Evolutionary conservation across 306 rosid genomes (phyloP).

Genomic region (Cicer pinnatifidum): DNA sequence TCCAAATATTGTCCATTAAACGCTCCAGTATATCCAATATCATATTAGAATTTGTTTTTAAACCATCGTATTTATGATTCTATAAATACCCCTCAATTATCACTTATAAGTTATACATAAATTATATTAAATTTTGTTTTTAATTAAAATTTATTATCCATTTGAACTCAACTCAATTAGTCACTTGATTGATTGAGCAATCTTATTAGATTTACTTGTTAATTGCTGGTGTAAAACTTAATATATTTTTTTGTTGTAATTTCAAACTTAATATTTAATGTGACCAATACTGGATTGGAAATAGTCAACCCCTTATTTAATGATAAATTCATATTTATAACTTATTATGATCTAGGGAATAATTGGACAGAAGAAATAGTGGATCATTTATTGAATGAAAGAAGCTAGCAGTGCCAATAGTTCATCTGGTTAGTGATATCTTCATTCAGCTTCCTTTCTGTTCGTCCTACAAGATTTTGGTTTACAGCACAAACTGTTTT

Average conservation of each 20-base stretch:
- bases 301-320: background rate
- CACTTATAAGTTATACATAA: no score
- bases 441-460: conserved; percentile 37
- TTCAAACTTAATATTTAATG: conserved; percentile 30
- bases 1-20: no score
- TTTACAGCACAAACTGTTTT: conserved; percentile 3
- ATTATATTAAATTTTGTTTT: no score
- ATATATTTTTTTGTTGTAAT: background rate
- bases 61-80: no score
- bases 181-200: conserved; percentile 10
- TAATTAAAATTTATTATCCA: no score
- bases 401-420: conserved; percentile 43
- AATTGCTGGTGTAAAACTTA: conserved; percentile 32
- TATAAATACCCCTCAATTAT: no score
- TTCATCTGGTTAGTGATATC: conserved; percentile 41
- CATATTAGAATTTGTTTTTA: no score
- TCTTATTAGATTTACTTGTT: conserved; percentile 24
- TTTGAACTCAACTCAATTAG: no score
- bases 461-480: conserved; percentile 16
- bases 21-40: no score
- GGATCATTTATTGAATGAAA: conserved; percentile 44
- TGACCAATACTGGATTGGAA: background rate
- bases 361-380: conserved; percentile 44
- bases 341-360: conserved; percentile 28
- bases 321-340: conserved; percentile 10